These are phyloP conservation scores for Globomyces pollinis-pini DNA, from an alignment of 192 early-diverging fungal species.

Conservation along the genomic window DNA sequence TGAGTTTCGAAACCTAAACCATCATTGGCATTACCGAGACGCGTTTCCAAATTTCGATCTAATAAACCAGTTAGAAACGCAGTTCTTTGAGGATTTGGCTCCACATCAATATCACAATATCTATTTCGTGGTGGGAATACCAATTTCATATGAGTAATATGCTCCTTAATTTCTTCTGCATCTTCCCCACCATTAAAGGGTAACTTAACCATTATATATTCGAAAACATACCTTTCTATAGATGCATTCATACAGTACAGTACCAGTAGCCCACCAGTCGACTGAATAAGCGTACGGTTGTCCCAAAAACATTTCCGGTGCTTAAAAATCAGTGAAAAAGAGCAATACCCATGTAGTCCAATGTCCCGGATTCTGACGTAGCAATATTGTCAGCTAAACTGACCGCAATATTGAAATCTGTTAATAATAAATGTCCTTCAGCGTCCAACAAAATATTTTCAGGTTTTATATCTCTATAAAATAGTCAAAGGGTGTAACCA, in stretches of 20 bases:
- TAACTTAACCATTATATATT: too few relatives aligned
- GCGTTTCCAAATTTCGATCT: conserved; percentile 55
- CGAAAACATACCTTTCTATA: conserved; percentile 54
- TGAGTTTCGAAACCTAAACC: conserved; percentile 48
- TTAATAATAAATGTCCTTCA: conserved; percentile 20
- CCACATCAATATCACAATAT: conserved; percentile 43
- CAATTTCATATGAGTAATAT: conserved; percentile 13
- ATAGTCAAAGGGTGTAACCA: too few relatives aligned
- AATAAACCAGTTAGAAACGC: conserved; percentile 42
- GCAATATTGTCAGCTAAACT: conserved; percentile 9
- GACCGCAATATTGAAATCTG: conserved; percentile 56
- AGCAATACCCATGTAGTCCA: conserved; percentile 75
- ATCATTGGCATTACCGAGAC: conserved; percentile 60
- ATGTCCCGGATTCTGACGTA: conserved; percentile 64
- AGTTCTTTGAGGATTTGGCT: conserved; percentile 11
- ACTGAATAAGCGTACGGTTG: conserved; percentile 43
- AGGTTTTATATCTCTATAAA: conserved; percentile 17
- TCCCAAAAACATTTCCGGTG: conserved; percentile 27
- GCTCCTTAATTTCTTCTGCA: conserved; percentile 46
- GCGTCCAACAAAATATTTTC: conserved; percentile 16
- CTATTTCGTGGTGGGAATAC: conserved; percentile 34
- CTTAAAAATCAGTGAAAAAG: conserved; percentile 1
- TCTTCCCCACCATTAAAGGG: too few relatives aligned
- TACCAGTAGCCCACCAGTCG: conserved; percentile 95
- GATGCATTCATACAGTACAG: conserved; percentile 59